Percentiles rank a stretch among this genome's conserved stretches.
These are phyloP conservation scores for Aspergillus awamori DNA, from an alignment of 2,329 filamentous ascomycete genomes.

Conservation along the genomic window DNA sequence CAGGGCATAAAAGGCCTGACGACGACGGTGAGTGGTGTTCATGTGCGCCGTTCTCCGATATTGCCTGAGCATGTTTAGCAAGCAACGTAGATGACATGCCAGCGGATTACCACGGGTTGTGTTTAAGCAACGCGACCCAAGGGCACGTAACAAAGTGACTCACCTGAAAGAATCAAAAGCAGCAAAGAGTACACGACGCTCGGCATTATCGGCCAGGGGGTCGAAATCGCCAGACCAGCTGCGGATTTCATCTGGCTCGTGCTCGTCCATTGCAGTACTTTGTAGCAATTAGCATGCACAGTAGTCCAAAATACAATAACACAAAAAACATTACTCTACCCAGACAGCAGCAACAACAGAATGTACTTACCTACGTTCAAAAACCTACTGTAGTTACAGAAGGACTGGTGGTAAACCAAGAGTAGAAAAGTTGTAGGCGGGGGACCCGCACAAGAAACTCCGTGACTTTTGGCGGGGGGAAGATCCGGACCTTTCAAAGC, in stretches of 20 bases:
- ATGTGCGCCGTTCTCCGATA: constrained; percentile 84
- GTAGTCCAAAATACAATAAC: no score
- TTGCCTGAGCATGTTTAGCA: constrained; percentile 59
- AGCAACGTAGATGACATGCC: background rate
- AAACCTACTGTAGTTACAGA: background rate
- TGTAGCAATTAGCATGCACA: background rate
- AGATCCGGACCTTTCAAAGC: constrained; percentile 1
- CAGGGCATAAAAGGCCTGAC: constrained; percentile 90
- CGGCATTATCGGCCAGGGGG: constrained; percentile 73
- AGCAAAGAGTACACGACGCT: constrained; percentile 76
- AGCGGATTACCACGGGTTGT: no score
- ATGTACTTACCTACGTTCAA: no score
- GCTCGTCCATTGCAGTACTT: constrained; percentile 13
- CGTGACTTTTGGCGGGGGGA: constrained; percentile 18
- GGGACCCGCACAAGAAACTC: no score
- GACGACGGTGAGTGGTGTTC: constrained; percentile 85
- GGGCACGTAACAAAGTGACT: constrained; percentile 38
- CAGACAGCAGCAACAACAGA: no score
- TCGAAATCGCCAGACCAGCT: constrained; percentile 66
- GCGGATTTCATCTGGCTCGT: constrained; percentile 22
- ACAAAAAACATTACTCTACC: no score
- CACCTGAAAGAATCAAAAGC: constrained; percentile 90
- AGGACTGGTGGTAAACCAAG: no score
- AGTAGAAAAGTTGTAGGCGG: no score
- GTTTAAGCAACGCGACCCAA: no score